These are phyloP conservation scores for Pulveroboletus sp. DNA, from an alignment of 768 basidiomycete species.

Conservation along the genomic window DNA sequence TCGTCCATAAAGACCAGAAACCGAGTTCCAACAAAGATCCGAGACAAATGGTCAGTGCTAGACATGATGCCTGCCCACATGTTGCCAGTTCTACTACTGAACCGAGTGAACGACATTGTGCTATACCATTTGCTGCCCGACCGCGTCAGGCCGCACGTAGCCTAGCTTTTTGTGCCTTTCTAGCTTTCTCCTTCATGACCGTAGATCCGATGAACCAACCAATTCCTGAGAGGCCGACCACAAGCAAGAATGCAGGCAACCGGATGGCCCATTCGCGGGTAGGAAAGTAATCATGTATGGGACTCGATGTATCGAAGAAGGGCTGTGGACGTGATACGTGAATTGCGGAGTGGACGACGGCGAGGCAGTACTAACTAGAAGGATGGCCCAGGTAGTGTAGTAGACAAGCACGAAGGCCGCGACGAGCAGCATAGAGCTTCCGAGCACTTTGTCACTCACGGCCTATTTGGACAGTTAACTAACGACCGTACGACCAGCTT, in stretches of 20 bases:
- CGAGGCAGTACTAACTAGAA: conserved; percentile 54
- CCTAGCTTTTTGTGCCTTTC: conserved; percentile 58
- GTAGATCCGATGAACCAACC: conserved; percentile 78
- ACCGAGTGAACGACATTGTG: neutral
- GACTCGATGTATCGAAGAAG: conserved; percentile 72
- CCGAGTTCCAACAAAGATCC: no score
- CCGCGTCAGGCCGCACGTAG: conserved; percentile 50
- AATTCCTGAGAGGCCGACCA: conserved; percentile 75
- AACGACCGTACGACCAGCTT: neutral
- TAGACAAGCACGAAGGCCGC: conserved; percentile 78
- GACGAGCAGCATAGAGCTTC: conserved; percentile 72
- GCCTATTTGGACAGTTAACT: conserved; percentile 42
- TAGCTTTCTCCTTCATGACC: conserved; percentile 67
- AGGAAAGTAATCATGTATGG: conserved; percentile 77
- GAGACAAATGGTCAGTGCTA: neutral
- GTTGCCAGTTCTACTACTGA: neutral
- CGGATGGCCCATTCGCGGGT: conserved; percentile 89
- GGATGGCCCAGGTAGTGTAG: conserved; percentile 88
- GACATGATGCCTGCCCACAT: neutral
- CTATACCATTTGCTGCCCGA: neutral
- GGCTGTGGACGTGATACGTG: conserved; percentile 44
- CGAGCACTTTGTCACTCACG: conserved; percentile 74
- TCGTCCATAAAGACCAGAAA: neutral
- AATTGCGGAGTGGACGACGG: neutral
- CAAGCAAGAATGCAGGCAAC: conserved; percentile 76